Evolutionary conservation across 202 grass and related monocot species (phyloP), one percentile per base, ranked within the genome.

Genomic region (Saccharum hybrid): DNA sequence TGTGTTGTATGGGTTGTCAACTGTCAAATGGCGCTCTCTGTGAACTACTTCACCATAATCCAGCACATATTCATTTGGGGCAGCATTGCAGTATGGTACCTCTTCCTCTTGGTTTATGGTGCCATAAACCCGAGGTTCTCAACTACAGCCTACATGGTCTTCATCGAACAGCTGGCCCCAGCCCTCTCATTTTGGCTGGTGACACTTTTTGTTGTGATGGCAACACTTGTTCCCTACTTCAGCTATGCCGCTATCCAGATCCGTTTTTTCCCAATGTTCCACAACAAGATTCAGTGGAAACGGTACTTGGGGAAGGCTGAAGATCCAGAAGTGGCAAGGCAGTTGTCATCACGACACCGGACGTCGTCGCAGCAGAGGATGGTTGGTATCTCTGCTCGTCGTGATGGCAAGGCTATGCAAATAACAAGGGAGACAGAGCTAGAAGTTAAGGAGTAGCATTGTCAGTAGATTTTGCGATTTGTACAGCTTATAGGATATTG

Each of bases 21-120:
- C 84, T 94, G 93, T 81, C 96, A 96, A 83, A 90, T 99, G 93
- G 96, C 93, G 0, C 87, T 99, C 45, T 96, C 93, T 1, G 91
- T 99, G 82, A 87, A 83, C 72, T 96, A 99, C 82, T 94, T 99
- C 68, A 99, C 96, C 79, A 77, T 96, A 63, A 94, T 99, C 63
- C 96, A 99, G 26, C 96, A 99, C 75, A 94, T 99, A 71, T 89
- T 96, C 86, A 90, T 99, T 83, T 99, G 93, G 96, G 96, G 93
- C 8, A 91, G 96, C 81, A 89, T 99, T 60, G 82, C 59, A 28
- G 59, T 94, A 37, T 99, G 96, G 96, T 99, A 94, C 52, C 82
- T 99, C 78, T 99, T 99, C 78, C 90, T 99, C 65, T 31, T 96
- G 66, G 83, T 61, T 38, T 99, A 92, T 71, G 96, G 96, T 57